These are phyloP conservation scores for Eucalyptus curtisii DNA, from an alignment of 345 rosid species.

Conservation along the genomic window DNA sequence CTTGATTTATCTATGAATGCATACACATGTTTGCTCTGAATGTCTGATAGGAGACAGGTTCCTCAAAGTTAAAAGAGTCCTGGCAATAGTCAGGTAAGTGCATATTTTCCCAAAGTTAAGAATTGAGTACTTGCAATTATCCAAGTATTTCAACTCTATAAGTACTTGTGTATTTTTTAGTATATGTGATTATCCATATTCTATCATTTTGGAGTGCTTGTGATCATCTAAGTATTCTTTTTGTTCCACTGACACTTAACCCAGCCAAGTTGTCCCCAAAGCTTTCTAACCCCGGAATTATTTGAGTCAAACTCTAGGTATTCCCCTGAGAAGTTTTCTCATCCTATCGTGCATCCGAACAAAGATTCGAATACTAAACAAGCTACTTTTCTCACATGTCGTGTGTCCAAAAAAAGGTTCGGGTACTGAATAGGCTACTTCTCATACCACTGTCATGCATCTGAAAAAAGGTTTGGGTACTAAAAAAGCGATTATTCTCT, in stretches of 20 bases:
- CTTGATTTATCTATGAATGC: neutral
- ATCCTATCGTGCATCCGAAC: accelerated
- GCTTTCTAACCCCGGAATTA: neutral
- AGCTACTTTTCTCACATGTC: neutral
- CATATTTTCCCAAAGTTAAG: neutral
- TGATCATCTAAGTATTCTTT: neutral
- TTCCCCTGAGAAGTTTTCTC: neutral
- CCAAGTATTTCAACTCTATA: neutral
- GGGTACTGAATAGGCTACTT: neutral
- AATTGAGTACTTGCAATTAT: neutral
- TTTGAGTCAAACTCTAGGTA: neutral
- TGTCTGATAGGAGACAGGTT: no score
- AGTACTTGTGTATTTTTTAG: neutral
- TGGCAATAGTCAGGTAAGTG: neutral
- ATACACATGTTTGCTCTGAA: neutral
- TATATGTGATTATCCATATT: no score
- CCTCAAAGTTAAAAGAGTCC: neutral
- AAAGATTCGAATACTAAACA: neutral
- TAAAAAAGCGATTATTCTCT: no score
- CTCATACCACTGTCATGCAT: no score
- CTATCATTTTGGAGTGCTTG: no score
- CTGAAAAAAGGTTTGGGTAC: no score
- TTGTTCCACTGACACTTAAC: neutral
- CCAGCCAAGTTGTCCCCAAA: neutral
- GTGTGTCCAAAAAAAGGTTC: neutral